Conservation (phyloP, 306 rosid genomes). For the Ceratonia siliqua region DNA sequence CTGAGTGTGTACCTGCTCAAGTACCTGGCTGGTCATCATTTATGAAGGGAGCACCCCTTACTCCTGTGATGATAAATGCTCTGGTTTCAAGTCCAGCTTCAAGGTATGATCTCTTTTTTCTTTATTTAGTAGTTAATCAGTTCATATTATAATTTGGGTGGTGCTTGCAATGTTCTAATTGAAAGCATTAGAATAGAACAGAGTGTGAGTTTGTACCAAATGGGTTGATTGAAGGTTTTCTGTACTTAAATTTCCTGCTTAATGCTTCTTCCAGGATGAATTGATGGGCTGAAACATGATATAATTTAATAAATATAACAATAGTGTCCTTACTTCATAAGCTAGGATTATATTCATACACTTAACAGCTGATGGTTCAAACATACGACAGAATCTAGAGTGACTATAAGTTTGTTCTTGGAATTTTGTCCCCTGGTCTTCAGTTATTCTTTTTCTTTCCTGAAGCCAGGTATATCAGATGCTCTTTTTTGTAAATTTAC, state of each 20-base stretch:
- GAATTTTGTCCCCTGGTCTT: constrained; percentile 20
- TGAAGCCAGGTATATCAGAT: constrained; percentile 70
- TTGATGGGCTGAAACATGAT: constrained; percentile 13
- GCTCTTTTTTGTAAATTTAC: constrained; percentile 70
- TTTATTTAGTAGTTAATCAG: constrained; percentile 1
- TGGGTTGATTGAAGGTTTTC: background rate
- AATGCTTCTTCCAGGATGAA: constrained; percentile 22
- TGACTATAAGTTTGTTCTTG: constrained; percentile 14
- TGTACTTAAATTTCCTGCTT: constrained; percentile 15
- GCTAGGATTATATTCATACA: constrained; percentile 19
- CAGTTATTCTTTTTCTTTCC: constrained; percentile 52
- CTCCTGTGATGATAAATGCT: constrained; percentile 48
- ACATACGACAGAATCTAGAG: background rate
- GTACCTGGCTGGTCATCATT: constrained; percentile 65
- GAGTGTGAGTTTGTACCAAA: too few relatives aligned
- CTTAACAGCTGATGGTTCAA: background rate
- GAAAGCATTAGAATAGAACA: too few relatives aligned
- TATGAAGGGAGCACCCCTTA: constrained; percentile 58
- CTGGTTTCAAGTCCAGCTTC: constrained; percentile 69
- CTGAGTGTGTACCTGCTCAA: constrained; percentile 55
- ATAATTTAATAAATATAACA: constrained; percentile 19
- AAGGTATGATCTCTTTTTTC: constrained; percentile 44
- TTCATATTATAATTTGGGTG: background rate
- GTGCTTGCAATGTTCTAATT: background rate
- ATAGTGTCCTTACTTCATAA: constrained; percentile 23